Conservation (phyloP, 2,329 filamentous ascomycete genomes). For the Aureobasidium subglaciale region DNA sequence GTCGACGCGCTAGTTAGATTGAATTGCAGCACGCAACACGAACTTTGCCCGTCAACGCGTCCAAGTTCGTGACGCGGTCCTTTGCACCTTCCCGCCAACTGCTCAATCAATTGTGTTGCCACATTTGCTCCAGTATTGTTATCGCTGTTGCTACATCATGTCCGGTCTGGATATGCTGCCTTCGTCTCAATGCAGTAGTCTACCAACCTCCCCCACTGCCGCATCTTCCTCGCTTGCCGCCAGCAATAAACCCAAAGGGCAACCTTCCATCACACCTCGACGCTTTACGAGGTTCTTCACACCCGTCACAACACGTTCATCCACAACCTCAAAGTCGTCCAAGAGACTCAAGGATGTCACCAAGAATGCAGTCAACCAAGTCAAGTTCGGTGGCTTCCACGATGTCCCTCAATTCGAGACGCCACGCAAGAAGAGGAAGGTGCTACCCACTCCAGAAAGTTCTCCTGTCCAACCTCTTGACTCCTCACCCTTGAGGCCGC, state of each 20-base stretch:
- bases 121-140: background rate
- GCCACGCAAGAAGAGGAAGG: constrained; percentile 35
- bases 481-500: constrained; percentile 16
- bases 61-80: background rate
- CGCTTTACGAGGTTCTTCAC: constrained; percentile 47
- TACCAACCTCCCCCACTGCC: constrained; percentile 31
- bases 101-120: background rate
- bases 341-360: constrained; percentile 45
- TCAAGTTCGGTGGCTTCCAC: constrained; percentile 14
- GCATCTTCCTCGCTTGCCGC: constrained; percentile 21
- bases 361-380: constrained; percentile 37
- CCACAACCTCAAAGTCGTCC: constrained; percentile 32
- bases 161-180: background rate
- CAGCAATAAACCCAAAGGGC: constrained; percentile 37
- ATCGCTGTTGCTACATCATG: background rate
- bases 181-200: constrained; percentile 28
- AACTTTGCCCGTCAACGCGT: no score
- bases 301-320: constrained; percentile 26
- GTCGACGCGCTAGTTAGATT: no score
- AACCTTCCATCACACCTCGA: constrained; percentile 45
- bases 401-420: constrained; percentile 23
- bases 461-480: constrained; percentile 30
- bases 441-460: constrained; percentile 37
- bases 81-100: no score
- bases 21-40: no score